Percentiles rank a stretch among this genome's conserved stretches.
phyloP scores from a whole-genome alignment of 2,329 filamentous ascomycete species.

The Pyrenophora tritici-repentis region DNA sequence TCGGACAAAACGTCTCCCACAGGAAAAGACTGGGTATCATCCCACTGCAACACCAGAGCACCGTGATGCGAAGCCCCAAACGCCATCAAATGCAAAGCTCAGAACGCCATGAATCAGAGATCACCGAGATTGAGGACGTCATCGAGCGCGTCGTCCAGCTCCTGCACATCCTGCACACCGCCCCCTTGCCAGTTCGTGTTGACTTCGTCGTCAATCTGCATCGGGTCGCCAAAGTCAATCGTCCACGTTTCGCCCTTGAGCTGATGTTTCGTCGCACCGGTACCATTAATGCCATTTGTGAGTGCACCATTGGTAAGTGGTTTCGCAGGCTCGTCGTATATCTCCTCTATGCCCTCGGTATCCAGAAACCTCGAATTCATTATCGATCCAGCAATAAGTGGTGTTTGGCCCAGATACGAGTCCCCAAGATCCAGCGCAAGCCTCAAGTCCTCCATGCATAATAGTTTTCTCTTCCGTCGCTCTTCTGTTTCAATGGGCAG shows the following conservation, averaged over 20 bases:
- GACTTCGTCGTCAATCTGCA: constrained; percentile 35
- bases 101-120: constrained; percentile 1
- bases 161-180: constrained; percentile 34
- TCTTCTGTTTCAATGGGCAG: constrained; percentile 81
- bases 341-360: constrained; percentile 35
- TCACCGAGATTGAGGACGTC: constrained; percentile 42
- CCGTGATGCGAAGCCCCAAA: constrained; percentile 5
- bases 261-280: constrained; percentile 6
- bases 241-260: constrained; percentile 17
- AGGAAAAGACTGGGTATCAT: neutral
- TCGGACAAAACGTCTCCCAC: neutral
- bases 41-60: neutral
- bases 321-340: constrained; percentile 15
- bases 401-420: constrained; percentile 76
- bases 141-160: constrained; percentile 47
- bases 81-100: constrained; percentile 4
- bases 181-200: constrained; percentile 49
- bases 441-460: constrained; percentile 79
- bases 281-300: constrained; percentile 17
- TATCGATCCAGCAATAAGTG: constrained; percentile 72
- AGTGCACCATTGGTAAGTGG: constrained; percentile 11
- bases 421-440: constrained; percentile 78
- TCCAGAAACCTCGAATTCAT: constrained; percentile 71
- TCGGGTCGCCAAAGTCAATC: constrained; percentile 32
- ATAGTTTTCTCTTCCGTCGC: constrained; percentile 69